Evolutionary conservation across 148 eudicot genomes (phyloP), one percentile per base, ranked within the genome.

Genomic region (Camellia granthamiana): DNA sequence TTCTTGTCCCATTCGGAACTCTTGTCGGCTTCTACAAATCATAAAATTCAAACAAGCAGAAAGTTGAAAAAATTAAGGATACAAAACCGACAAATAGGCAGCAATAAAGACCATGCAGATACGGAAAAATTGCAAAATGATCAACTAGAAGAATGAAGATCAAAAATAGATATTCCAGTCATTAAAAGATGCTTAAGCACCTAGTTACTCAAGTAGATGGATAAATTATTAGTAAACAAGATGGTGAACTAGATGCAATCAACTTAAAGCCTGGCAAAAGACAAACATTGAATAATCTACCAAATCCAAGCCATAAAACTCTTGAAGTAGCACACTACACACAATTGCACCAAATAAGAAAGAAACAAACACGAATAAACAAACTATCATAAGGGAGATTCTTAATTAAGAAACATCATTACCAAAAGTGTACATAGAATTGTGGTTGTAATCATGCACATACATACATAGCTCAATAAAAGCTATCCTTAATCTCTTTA

Each of bases 341-440:
- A 70, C 44, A 72, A 14, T 72, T n/a, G 75, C n/a, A 42, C 75
- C 38, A 72, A n/a, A 38, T n/a, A 47, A 30, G 58, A 66, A 66
- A 15, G 44, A 72, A 72, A 49, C 0, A 72, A 14, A 12, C 38
- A 30, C 1, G 42, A n/a, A 7, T 30, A 7, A 49, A n/a, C 10
- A 72, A 3, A 12, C 46, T 54, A 54, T 73, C 41, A 73, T 73
- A 73, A 73, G 46, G 18, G 44, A 15, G 65, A 19, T 77, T 77
- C 56, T n/a, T 77, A 52, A 77, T 64, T 77, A 42, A 77, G 23
- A 44, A 63, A 21, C 38, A 18, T 49, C 11, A 13, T 77, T 30
- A 19, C 61, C 71, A 77, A 77, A 52, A 65, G 80, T 77, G 70
- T 66, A 77, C 79, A 77, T 19, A 13, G 71, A 30, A 63, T 46